Conservation (phyloP, 2,329 filamentous ascomycete species). For the Pseudogymnoascus sp. region DNA sequence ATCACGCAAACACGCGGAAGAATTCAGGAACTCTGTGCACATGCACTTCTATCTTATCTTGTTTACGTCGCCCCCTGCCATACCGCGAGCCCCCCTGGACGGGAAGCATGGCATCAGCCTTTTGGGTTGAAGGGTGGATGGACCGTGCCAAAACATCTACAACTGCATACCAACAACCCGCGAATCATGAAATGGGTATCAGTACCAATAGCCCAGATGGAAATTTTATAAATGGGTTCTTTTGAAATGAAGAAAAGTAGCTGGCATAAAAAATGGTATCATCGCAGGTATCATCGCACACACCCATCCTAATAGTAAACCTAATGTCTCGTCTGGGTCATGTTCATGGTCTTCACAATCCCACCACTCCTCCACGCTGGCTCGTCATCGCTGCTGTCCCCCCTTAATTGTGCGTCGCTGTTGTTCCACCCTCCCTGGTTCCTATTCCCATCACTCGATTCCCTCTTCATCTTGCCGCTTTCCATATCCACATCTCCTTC, state of each 20-base stretch:
- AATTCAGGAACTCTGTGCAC: not conserved
- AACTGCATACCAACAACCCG: not conserved
- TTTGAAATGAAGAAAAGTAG: not conserved
- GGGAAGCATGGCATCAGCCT: not conserved
- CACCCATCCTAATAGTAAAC: not conserved
- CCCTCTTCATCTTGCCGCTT: not conserved
- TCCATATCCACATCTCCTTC: not conserved
- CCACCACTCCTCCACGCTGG: not conserved
- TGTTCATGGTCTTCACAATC: conserved; percentile 4
- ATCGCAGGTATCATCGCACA: conserved; percentile 5
- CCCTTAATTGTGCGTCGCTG: conserved; percentile 3
- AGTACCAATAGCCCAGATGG: not conserved
- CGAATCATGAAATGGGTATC: not conserved
- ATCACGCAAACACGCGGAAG: not conserved
- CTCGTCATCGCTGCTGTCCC: not conserved
- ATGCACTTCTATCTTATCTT: not conserved
- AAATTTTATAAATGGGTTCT: not conserved
- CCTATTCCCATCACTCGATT: not conserved
- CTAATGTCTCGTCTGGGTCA: conserved; percentile 6
- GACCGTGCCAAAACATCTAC: not conserved
- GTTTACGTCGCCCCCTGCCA: not conserved
- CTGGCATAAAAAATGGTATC: conserved; percentile 1
- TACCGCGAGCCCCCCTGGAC: not conserved
- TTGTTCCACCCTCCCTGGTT: not conserved
- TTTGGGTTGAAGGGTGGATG: not conserved